These are phyloP conservation scores for Ophiorrhiza pumila DNA, from an alignment of 257 asterid genomes.

Conservation along the genomic window DNA sequence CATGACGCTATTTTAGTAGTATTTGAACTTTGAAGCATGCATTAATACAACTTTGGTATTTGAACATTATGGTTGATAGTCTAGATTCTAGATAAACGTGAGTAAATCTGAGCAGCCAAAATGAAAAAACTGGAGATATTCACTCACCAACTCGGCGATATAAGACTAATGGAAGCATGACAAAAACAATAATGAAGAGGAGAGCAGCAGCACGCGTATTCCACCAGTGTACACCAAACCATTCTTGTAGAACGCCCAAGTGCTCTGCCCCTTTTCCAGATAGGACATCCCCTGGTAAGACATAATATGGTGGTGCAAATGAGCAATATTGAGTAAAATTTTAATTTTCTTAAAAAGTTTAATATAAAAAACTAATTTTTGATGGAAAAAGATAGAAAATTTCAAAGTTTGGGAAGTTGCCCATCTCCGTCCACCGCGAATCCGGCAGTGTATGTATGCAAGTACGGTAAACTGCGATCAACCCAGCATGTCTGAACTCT, in stretches of 20 bases:
- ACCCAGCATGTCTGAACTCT: too few species aligned
- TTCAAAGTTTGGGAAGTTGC: too few species aligned
- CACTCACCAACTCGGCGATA: slow-evolving; percentile 82
- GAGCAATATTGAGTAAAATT: not conserved
- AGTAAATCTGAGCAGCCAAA: not conserved
- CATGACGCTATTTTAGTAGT: not conserved
- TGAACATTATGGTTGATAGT: not conserved
- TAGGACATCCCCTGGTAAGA: slow-evolving; percentile 73
- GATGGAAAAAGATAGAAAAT: too few species aligned
- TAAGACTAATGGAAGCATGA: slow-evolving; percentile 71
- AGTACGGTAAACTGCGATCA: too few species aligned
- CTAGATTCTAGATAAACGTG: not conserved
- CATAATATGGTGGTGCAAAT: not conserved
- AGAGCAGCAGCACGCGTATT: slow-evolving; percentile 66
- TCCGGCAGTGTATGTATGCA: too few species aligned
- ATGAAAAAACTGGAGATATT: not conserved
- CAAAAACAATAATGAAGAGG: slow-evolving; percentile 52
- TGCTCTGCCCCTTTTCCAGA: slow-evolving; percentile 79
- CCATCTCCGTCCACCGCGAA: too few species aligned
- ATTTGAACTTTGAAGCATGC: not conserved
- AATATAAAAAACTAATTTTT: too few species aligned
- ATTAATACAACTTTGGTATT: not conserved
- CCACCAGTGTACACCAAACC: slow-evolving; percentile 98
- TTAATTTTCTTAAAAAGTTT: too few species aligned
- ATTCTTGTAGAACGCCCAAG: slow-evolving; percentile 84